Conservation (phyloP, 768 basidiomycete species). For the Leccinum sublutescens region DNA sequence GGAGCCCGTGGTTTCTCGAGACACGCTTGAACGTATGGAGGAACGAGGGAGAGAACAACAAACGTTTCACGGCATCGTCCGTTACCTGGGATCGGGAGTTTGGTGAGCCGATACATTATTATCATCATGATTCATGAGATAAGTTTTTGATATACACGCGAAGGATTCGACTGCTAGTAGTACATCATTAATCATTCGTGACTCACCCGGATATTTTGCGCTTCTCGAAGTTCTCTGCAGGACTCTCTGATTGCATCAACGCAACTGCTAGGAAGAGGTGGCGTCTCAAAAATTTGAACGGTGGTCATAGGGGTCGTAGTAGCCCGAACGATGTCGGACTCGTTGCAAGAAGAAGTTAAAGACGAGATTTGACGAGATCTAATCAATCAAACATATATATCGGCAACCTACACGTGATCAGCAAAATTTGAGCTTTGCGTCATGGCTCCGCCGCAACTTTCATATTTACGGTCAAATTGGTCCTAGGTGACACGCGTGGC, state of each 20-base stretch:
- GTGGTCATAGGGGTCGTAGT: constrained; percentile 12
- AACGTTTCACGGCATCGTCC: constrained; percentile 52
- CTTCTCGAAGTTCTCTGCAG: constrained; percentile 44
- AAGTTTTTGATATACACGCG: constrained; percentile 1
- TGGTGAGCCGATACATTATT: constrained; percentile 10
- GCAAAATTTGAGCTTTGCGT: not conserved
- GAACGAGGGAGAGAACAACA: constrained; percentile 66
- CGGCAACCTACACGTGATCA: not conserved
- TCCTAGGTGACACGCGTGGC: too few species aligned
- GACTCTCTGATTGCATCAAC: constrained; percentile 54
- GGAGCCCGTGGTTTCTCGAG: constrained; percentile 63
- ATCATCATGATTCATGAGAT: not conserved
- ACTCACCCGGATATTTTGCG: constrained; percentile 54
- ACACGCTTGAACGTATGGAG: constrained; percentile 59
- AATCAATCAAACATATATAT: not conserved
- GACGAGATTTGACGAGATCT: not conserved
- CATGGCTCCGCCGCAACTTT: not conserved
- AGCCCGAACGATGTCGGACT: not conserved
- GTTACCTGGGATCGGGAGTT: constrained; percentile 46
- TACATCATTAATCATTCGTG: not conserved
- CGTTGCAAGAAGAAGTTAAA: not conserved
- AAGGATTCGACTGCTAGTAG: not conserved
- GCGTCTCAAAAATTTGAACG: constrained; percentile 22
- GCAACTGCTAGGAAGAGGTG: constrained; percentile 47
- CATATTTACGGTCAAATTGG: too few species aligned